phyloP scores from a whole-genome alignment of 768 basidiomycete genomes.

The Boletus bicolor region DNA sequence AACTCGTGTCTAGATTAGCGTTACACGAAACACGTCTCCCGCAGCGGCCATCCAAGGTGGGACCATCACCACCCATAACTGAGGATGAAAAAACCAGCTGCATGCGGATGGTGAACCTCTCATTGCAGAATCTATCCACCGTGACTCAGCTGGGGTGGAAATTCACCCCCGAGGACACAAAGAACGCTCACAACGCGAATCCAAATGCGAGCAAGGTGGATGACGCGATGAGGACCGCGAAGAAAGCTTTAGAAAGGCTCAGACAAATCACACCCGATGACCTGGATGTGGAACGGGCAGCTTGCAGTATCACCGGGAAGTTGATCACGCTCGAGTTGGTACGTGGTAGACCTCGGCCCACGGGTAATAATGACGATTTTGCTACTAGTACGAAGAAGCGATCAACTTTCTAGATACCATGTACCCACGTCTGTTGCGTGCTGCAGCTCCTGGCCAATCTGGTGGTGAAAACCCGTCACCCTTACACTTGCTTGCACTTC shows the following conservation, averaged over 20 bases:
- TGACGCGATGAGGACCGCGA: slow-evolving; percentile 34
- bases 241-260: slow-evolving; percentile 45
- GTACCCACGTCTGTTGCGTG: slow-evolving; percentile 38
- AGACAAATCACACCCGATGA: slow-evolving; percentile 44
- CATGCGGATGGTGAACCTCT: slow-evolving; percentile 64
- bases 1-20: slow-evolving; percentile 26
- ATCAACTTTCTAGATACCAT: slow-evolving; percentile 44
- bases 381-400: slow-evolving; percentile 52
- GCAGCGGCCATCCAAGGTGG: slow-evolving; percentile 21
- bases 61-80: slow-evolving; percentile 1
- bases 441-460: background rate
- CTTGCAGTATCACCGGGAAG: slow-evolving; percentile 63
- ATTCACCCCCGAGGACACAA: slow-evolving; percentile 27
- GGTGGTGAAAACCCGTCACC: background rate
- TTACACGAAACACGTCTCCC: slow-evolving; percentile 30
- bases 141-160: slow-evolving; percentile 63
- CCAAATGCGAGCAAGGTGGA: slow-evolving; percentile 35
- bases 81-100: slow-evolving; percentile 42
- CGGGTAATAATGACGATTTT: background rate
- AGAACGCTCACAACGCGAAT: slow-evolving; percentile 17
- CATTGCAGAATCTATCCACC: slow-evolving; percentile 54
- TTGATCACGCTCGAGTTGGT: slow-evolving; percentile 70
- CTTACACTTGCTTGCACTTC: slow-evolving; percentile 40
- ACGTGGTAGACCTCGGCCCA: slow-evolving; percentile 26
- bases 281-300: slow-evolving; percentile 72